Conservation (phyloP, 2,329 filamentous ascomycete species). For the Sclerotinia glacialis region DNA sequence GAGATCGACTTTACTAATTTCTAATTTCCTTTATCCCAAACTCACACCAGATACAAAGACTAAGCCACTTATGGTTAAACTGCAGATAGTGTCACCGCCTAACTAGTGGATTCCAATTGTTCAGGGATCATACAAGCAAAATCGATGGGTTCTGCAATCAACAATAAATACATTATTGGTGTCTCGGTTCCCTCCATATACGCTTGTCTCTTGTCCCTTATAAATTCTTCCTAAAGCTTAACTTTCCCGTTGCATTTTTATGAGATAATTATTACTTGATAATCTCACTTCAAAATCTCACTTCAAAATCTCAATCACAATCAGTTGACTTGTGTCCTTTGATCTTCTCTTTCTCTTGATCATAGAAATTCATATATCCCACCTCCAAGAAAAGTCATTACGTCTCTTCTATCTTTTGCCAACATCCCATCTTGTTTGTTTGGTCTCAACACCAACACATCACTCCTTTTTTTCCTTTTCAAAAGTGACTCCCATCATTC, state of each 20-base stretch:
- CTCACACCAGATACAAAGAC: background rate
- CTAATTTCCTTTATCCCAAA: constrained; percentile 14
- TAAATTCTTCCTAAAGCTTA: background rate
- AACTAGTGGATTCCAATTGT: no score
- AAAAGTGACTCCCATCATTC: background rate
- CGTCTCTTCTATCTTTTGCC: background rate
- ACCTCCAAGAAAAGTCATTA: background rate
- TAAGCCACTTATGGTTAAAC: background rate
- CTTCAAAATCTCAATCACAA: background rate
- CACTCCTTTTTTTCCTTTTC: background rate
- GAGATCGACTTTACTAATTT: constrained; percentile 14
- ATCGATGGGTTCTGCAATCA: no score
- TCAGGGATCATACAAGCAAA: background rate
- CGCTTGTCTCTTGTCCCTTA: no score
- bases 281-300: no score
- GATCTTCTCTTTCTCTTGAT: constrained; percentile 14
- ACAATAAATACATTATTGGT: background rate
- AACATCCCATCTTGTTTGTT: background rate
- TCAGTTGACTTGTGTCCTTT: background rate
- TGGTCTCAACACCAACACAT: constrained; percentile 16
- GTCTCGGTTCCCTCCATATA: background rate
- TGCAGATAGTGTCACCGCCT: constrained; percentile 2
- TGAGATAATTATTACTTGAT: constrained; percentile 7
- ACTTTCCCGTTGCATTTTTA: background rate
- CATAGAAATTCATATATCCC: background rate